Evolutionary conservation across 2,329 filamentous ascomycete genomes (phyloP).

Genomic region (Clarireedia paspali): DNA sequence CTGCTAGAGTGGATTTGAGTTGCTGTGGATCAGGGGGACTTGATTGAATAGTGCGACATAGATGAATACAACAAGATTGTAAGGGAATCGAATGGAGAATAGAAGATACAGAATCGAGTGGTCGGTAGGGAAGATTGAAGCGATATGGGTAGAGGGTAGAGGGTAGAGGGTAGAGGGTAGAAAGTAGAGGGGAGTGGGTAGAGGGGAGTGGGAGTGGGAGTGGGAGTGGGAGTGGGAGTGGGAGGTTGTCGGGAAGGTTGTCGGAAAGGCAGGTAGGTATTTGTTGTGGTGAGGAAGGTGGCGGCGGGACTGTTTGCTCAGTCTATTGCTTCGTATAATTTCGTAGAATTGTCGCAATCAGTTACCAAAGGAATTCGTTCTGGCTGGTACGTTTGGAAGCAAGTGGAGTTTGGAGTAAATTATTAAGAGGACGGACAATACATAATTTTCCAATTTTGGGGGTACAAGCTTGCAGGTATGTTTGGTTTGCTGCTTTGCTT

Average conservation of each 20-base stretch:
- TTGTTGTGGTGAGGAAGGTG: not conserved
- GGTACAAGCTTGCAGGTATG: too few species aligned
- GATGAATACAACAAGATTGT: not conserved
- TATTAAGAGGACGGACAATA: too few species aligned
- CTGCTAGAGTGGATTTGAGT: conserved; percentile 3
- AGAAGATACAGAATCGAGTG: not conserved
- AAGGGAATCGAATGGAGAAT: not conserved
- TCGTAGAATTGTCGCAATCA: not conserved
- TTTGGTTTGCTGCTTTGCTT: too few species aligned
- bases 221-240: not conserved
- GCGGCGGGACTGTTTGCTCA: not conserved
- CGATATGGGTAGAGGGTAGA: not conserved
- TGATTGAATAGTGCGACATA: not conserved
- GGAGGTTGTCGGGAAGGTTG: not conserved
- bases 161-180: not conserved
- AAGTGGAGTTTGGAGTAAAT: not conserved
- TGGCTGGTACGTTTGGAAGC: too few species aligned
- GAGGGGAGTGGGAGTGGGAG: not conserved
- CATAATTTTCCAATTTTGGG: too few species aligned
- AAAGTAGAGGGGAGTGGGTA: not conserved
- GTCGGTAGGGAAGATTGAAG: not conserved
- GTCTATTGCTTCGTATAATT: not conserved
- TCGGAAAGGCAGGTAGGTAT: not conserved
- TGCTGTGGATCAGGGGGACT: conserved; percentile 4
- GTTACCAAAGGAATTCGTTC: too few species aligned